Evolutionary conservation across 2,329 filamentous ascomycete species (phyloP).

Genomic region (Fusarium sp.): DNA sequence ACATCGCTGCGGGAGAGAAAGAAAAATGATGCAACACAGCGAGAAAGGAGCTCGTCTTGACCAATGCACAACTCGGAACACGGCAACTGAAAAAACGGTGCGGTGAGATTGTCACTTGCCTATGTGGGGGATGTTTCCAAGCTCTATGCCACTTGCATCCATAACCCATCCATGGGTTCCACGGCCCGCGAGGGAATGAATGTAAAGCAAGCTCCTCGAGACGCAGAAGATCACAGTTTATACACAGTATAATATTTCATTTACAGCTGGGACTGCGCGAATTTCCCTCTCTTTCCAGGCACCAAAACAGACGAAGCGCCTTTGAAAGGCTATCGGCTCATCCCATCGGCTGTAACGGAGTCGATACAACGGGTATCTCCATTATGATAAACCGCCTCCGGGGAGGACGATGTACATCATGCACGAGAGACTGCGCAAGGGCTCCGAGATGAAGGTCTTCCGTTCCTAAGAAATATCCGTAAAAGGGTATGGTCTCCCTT

Average conservation of each 20-base stretch:
- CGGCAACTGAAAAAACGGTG: constrained; percentile 45
- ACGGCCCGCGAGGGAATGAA: constrained; percentile 17
- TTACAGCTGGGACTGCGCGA: constrained; percentile 32
- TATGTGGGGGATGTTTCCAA: constrained; percentile 45
- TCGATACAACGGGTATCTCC: constrained; percentile 7
- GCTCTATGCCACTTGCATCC: constrained; percentile 36
- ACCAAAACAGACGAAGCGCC: neutral
- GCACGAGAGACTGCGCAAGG: constrained; percentile 35
- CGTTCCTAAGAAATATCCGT: constrained; percentile 9
- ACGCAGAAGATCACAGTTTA: constrained; percentile 25
- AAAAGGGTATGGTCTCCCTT: constrained; percentile 1
- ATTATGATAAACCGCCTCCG: constrained; percentile 13
- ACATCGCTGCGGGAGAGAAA: neutral
- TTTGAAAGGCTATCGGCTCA: neutral
- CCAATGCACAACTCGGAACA: constrained; percentile 47
- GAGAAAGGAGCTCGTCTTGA: constrained; percentile 12
- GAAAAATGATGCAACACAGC: constrained; percentile 2
- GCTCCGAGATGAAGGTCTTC: constrained; percentile 22
- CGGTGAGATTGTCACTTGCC: constrained; percentile 45
- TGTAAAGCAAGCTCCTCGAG: constrained; percentile 15
- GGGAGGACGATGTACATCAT: constrained; percentile 13
- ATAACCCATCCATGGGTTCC: constrained; percentile 25
- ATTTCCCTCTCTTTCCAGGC: constrained; percentile 21
- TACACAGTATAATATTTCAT: constrained; percentile 18
- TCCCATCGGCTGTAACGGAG: constrained; percentile 24